Conservation (phyloP, 2,329 filamentous ascomycete species). For the Diaporthe longicolla region DNA sequence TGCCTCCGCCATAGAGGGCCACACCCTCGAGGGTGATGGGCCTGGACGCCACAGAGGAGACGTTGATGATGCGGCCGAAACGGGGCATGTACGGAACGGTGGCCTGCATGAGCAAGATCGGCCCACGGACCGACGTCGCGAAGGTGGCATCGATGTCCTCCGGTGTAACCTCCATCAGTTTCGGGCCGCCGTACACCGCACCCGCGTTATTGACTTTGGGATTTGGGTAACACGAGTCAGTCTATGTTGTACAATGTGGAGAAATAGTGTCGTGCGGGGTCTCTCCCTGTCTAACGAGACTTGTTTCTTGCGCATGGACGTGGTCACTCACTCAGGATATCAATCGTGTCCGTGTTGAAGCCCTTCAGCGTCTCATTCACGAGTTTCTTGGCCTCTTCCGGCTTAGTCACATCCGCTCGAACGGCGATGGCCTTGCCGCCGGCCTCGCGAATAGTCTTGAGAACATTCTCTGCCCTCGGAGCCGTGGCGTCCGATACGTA, state of each 20-base stretch:
- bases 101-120: conserved; percentile 54
- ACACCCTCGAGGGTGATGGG: conserved; percentile 39
- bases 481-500: conserved; percentile 54
- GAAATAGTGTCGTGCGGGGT: not conserved
- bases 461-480: conserved; percentile 51
- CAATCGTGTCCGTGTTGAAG: conserved; percentile 54
- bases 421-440: conserved; percentile 53
- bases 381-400: conserved; percentile 51
- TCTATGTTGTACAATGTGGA: not conserved
- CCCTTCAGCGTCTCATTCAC: conserved; percentile 53
- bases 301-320: not conserved
- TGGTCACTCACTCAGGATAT: conserved; percentile 55
- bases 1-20: conserved; percentile 49
- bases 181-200: conserved; percentile 42
- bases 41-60: conserved; percentile 49
- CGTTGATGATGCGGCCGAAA: conserved; percentile 53
- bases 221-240: conserved; percentile 3
- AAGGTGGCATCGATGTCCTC: conserved; percentile 51
- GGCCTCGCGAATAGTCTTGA: conserved; percentile 47
- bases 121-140: conserved; percentile 52
- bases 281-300: not conserved
- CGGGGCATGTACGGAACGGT: conserved; percentile 53
- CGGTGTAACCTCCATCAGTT: conserved; percentile 45
- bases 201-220: conserved; percentile 57
- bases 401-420: conserved; percentile 51